Evolutionary conservation across 495 filamentous ascomycete genomes (phyloP), one percentile per base, ranked within the genome.

Genomic region (Neohortaea acidophila): DNA sequence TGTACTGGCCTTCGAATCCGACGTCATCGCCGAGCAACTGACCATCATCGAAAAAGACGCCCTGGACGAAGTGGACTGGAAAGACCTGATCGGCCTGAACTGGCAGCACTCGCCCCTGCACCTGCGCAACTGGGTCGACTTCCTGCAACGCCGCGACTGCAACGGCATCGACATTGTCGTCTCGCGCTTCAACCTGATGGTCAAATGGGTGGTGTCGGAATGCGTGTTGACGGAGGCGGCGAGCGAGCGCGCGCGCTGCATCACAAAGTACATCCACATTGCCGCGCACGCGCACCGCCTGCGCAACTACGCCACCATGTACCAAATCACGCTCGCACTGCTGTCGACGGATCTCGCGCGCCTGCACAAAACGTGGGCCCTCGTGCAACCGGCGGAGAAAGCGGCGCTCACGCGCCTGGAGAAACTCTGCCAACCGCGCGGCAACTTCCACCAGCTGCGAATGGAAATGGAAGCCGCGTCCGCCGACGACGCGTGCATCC

Each of bases 21-120:
- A 85, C 37, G 63, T 81, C 15, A 67, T 99, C 26, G 89, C 91
- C 5, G 81, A 96, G 57, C 91, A 96, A 56, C 78, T 96, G 49
- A 94, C 86, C 0, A 63, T 99, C 28, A 81, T 99, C 38, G 91
- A 99, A 57, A 91, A 91, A 62, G 86, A 93, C 51, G 91, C 91
- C 0, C 60, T 99, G 32, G 84, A 85, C 47, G 91, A 96, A 51
- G 79, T 99, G 36, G 86, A 94, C 59, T 99, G 91, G 91, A 84
- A 79, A 53, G 91, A 99, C 52, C 66, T 99, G 32, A 84, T 99
- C 36, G 84, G 94, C 21, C 80, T 99, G 70, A 73, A 73, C 39
- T 94, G 85, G 85, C 81, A 72, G 38, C 75, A 81, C 36, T 69
- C 75, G 12, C 67, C 75, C 8, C 65, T 70, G 22, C 72, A 75